Evolutionary conservation across 352 stramenopile species (phyloP).

Genomic region (Nannochloropsis limnetica): DNA sequence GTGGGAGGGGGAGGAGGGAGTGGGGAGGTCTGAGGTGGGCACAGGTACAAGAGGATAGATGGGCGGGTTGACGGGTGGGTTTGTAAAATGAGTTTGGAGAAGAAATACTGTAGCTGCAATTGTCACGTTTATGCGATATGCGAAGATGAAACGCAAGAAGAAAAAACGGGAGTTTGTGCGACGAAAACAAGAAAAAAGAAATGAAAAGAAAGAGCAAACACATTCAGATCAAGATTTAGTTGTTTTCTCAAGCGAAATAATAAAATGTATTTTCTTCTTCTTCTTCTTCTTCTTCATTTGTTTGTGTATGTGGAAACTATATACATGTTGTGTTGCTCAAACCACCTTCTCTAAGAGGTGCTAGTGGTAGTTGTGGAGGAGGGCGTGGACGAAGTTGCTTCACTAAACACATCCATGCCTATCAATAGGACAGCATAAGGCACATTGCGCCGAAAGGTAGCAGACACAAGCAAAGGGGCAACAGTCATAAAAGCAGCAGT

Average conservation of each 20-base stretch:
- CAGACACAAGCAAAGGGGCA: not conserved
- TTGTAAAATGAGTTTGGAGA: not conserved
- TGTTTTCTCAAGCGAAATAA: not conserved
- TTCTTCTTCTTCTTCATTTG: not conserved
- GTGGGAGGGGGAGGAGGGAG: no score
- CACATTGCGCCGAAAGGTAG: not conserved
- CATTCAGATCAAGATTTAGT: not conserved
- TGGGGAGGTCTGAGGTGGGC: no score
- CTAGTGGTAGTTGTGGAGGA: not conserved
- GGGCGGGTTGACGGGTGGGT: not conserved
- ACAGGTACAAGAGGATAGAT: no score
- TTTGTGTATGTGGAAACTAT: not conserved
- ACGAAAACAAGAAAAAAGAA: not conserved
- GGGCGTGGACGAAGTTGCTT: not conserved
- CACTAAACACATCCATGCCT: conserved; percentile 24
- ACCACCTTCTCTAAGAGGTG: not conserved
- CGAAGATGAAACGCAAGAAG: not conserved
- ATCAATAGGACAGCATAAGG: conserved; percentile 20
- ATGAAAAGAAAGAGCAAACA: not conserved
- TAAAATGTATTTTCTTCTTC: no score
- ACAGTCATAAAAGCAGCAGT: not conserved
- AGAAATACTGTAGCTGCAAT: no score
- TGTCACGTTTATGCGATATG: not conserved
- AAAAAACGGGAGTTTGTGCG: no score
- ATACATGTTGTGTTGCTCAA: not conserved